Base-by-base conservation (phyloP, 176 grass and related monocot species). In the Carex pumila region DNA sequence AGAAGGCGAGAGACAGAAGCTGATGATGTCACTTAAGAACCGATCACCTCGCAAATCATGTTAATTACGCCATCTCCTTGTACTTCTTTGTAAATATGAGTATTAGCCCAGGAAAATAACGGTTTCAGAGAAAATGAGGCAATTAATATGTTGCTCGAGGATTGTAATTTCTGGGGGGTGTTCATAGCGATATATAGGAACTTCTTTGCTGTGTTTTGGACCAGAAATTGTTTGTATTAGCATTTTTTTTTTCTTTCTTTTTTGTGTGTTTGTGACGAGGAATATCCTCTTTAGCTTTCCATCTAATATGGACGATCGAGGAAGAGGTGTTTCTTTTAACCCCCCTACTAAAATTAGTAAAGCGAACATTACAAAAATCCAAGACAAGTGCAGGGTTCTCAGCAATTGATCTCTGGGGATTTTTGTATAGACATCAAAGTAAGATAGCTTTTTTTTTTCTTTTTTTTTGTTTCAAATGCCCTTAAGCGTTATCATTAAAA, bases 1-100 rank as follows among this genome's bases (percentile, higher is more conserved):
- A 49, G 93, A 93, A 76, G 96, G 96, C 31, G 93, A 99, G 82
- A 84, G 96, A 47, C 93, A 99, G 78, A 93, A 88, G 86, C 93
- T 99, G 1, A 81, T 87, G 80, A 90, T 99, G 93, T 92, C 86
- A 83, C 29, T 95, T 67, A 95, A 95, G 65, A 86, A 82, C 53
- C 64, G 75, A 82, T 81, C 85, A 61, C 89, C 89, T 0, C 80
- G 54, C 80, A 89, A 83, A 88, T 86, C 83, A 43, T 93, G 94
- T 60, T 80, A 80, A 65, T 56, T 59, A 58, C 81, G 9, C 1
- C 80, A 47, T 68, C 13, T 21, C 15, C 41, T 31, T 77, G 54
- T 56, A 54, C 73, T 34, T 53, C n/a, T 59, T 31, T 77, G 70
- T 76, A 80, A 81, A 86, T 71, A 86, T 13, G 79, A 61, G 36